Evolutionary conservation across 768 basidiomycete genomes (phyloP).

Genomic region (Calvatia gigantea): DNA sequence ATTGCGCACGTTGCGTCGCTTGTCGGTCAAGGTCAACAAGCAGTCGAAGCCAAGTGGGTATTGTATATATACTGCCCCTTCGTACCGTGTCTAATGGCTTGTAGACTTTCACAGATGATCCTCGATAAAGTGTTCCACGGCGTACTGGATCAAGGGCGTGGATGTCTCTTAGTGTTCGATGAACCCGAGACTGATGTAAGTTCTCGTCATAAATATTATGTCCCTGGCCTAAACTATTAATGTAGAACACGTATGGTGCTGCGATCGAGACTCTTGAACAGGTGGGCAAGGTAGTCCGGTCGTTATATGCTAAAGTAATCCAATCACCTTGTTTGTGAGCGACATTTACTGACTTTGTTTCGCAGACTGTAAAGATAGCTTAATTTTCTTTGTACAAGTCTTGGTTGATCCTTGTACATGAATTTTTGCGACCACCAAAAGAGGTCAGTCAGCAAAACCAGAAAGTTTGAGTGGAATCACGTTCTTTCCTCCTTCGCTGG

Average conservation of each 20-base stretch:
- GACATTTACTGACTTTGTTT: neutral
- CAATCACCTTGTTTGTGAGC: neutral
- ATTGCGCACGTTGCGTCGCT: constrained; percentile 82
- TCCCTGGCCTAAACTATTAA: neutral
- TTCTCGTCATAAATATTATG: constrained; percentile 17
- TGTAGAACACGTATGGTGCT: constrained; percentile 80
- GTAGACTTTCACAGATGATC: constrained; percentile 95
- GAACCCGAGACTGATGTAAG: constrained; percentile 81
- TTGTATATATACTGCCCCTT: neutral
- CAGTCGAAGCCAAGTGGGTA: constrained; percentile 87
- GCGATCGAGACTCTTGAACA: constrained; percentile 89
- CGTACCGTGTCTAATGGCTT: neutral
- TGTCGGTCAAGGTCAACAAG: constrained; percentile 85
- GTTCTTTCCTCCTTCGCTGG: too few species aligned
- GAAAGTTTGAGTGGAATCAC: too few species aligned
- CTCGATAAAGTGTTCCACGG: constrained; percentile 92
- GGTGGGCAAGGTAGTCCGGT: constrained; percentile 91
- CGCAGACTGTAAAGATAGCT: constrained; percentile 26
- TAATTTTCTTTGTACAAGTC: too few species aligned
- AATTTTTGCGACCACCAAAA: too few species aligned
- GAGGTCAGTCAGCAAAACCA: too few species aligned
- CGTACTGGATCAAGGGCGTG: constrained; percentile 94
- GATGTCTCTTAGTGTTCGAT: constrained; percentile 89
- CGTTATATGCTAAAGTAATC: constrained; percentile 77
- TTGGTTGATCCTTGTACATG: too few species aligned